Percentiles rank a stretch among this genome's conserved stretches.
Evolutionary conservation across 1,284 basidiomycete species (phyloP).

Genomic region (Waitea zeae): DNA sequence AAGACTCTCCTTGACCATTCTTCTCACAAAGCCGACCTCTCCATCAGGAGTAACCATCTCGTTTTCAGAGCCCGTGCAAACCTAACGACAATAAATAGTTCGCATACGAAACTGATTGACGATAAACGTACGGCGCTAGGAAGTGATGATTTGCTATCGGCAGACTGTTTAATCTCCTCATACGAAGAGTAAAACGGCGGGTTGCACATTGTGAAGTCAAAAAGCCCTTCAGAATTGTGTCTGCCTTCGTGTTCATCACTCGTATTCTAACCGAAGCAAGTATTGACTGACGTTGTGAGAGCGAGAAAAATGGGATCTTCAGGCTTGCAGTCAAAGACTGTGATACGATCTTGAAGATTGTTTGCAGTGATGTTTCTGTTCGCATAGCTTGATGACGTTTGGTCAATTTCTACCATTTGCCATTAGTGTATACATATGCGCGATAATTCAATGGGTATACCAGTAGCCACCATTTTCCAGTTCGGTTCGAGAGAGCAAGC

Average conservation of each 20-base stretch:
- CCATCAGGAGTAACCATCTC: slow-evolving; percentile 86
- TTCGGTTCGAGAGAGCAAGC: slow-evolving; percentile 34
- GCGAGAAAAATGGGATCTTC: slow-evolving; percentile 26
- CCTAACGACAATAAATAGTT: too few species aligned
- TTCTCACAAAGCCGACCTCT: slow-evolving; percentile 61
- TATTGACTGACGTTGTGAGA: slow-evolving; percentile 12
- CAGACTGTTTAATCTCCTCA: slow-evolving; percentile 47
- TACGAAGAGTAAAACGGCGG: slow-evolving; percentile 78
- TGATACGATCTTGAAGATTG: slow-evolving; percentile 28
- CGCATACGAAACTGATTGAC: too few species aligned
- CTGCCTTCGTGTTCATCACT: background rate
- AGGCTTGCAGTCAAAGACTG: slow-evolving; percentile 20
- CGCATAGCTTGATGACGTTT: slow-evolving; percentile 35
- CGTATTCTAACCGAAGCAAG: background rate
- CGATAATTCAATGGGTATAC: too few species aligned
- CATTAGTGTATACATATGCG: too few species aligned
- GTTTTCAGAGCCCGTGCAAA: slow-evolving; percentile 64
- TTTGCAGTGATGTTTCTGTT: slow-evolving; percentile 37
- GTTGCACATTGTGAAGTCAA: slow-evolving; percentile 83
- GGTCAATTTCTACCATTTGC: slow-evolving; percentile 70
- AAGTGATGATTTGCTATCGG: slow-evolving; percentile 38
- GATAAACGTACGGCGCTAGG: slow-evolving; percentile 68
- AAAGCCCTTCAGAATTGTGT: slow-evolving; percentile 13
- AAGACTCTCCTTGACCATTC: slow-evolving; percentile 67
- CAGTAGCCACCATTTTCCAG: slow-evolving; percentile 57